phyloP scores from a whole-genome alignment of 2,329 filamentous ascomycete genomes.

The Zelopaecilomyces penicillatus region DNA sequence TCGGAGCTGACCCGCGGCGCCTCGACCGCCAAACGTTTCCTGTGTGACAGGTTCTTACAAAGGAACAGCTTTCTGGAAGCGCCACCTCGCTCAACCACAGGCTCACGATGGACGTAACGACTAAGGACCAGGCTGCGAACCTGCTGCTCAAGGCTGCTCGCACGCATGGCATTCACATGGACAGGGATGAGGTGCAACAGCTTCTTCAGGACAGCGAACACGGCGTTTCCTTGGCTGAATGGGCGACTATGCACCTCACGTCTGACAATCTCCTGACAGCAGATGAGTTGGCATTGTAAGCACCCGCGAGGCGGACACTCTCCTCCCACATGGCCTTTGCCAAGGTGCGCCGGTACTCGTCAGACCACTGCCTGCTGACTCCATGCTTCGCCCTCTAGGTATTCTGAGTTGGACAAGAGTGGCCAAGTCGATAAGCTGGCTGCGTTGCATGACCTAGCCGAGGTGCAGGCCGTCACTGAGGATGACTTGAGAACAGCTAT shows the following conservation, averaged over 20 bases:
- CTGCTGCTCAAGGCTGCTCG: constrained; percentile 25
- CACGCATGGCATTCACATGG: constrained; percentile 22
- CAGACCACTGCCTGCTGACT: not conserved
- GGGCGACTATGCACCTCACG: constrained; percentile 41
- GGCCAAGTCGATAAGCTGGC: constrained; percentile 40
- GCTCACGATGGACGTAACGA: constrained; percentile 19
- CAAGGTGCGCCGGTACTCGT: too few relatives aligned
- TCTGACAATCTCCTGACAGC: constrained; percentile 44
- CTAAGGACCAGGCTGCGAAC: constrained; percentile 22
- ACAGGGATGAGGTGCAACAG: constrained; percentile 29
- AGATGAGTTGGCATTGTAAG: constrained; percentile 47
- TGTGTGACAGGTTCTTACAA: constrained; percentile 14
- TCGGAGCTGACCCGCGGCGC: too few relatives aligned
- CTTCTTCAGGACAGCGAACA: constrained; percentile 27
- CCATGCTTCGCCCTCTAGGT: constrained; percentile 27
- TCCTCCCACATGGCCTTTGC: not conserved
- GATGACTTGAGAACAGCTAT: constrained; percentile 54
- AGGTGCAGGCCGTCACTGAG: constrained; percentile 45
- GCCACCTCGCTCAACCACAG: constrained; percentile 25
- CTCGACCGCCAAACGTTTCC: not conserved
- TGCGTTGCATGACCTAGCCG: constrained; percentile 35
- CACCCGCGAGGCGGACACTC: not conserved
- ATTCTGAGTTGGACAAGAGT: constrained; percentile 38
- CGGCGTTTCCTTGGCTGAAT: constrained; percentile 32
- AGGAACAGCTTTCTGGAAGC: constrained; percentile 6